Conservation (phyloP, 106 monocot species). For the Platanthera guangdongensis region DNA sequence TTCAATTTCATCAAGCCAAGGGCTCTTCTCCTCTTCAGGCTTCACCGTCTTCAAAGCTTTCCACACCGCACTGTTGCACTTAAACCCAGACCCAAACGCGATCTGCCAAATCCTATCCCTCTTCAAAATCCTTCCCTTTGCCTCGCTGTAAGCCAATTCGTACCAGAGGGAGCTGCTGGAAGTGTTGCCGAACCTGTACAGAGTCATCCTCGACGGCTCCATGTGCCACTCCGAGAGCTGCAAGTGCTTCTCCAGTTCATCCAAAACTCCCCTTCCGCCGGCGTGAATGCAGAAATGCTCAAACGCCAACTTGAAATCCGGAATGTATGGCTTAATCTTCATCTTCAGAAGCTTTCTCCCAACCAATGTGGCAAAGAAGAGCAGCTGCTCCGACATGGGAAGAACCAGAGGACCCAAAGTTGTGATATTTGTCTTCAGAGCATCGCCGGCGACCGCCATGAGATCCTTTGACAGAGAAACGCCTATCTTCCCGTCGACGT, state of each 20-base stretch:
- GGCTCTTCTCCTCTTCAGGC: constrained; percentile 16
- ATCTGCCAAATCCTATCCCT: constrained; percentile 21
- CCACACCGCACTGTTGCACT: constrained; percentile 26
- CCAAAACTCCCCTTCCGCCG: constrained; percentile 19
- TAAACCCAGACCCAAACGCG: constrained; percentile 19
- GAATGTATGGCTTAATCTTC: constrained; percentile 50
- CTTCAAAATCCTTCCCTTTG: constrained; percentile 14
- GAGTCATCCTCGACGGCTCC: constrained; percentile 22
- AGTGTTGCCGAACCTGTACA: constrained; percentile 19
- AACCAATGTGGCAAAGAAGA: constrained; percentile 62
- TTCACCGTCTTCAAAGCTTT: constrained; percentile 11
- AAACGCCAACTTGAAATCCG: constrained; percentile 49
- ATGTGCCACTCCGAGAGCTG: constrained; percentile 25
- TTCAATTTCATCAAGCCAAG: constrained; percentile 21
- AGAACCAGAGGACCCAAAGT: constrained; percentile 59
- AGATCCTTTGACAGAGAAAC: constrained; percentile 64
- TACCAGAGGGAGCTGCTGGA: constrained; percentile 20
- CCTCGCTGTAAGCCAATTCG: constrained; percentile 16
- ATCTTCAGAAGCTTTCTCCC: constrained; percentile 51
- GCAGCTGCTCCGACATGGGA: constrained; percentile 69
- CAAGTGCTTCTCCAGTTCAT: constrained; percentile 22
- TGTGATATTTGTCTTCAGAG: constrained; percentile 68
- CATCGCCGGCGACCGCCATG: constrained; percentile 68
- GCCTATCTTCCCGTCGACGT: constrained; percentile 39
- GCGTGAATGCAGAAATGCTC: constrained; percentile 29